These are phyloP conservation scores for Fusarium nelsonii DNA, from an alignment of 2,329 filamentous ascomycete genomes.

Conservation along the genomic window DNA sequence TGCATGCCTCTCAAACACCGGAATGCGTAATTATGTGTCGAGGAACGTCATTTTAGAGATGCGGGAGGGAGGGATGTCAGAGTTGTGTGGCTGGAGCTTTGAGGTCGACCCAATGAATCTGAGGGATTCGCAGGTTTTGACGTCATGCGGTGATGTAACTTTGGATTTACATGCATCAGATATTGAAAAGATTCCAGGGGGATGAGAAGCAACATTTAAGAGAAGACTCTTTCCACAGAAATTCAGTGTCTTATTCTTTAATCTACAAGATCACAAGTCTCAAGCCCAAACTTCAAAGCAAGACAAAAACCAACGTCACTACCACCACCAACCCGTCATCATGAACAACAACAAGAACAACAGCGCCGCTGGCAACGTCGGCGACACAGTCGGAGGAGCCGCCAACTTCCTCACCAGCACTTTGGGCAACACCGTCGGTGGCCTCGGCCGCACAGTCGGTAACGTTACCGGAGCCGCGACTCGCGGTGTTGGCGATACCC, in stretches of 20 bases:
- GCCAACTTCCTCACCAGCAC: conserved; percentile 57
- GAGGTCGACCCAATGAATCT: conserved; percentile 22
- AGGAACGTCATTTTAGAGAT: conserved; percentile 44
- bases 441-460: conserved; percentile 57
- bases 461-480: conserved; percentile 63
- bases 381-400: conserved; percentile 53
- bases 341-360: conserved; percentile 46
- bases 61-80: conserved; percentile 24
- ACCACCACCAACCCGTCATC: conserved; percentile 19
- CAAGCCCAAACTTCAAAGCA: conserved; percentile 1
- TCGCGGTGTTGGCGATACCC: conserved; percentile 68
- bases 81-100: conserved; percentile 34
- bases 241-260: neutral
- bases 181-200: conserved; percentile 22
- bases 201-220: conserved; percentile 21
- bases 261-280: conserved; percentile 11
- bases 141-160: conserved; percentile 41
- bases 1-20: conserved; percentile 17
- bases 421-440: conserved; percentile 57
- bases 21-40: conserved; percentile 38
- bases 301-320: neutral
- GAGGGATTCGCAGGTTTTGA: conserved; percentile 33
- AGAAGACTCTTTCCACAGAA: conserved; percentile 12
- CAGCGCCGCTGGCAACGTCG: conserved; percentile 48
- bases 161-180: conserved; percentile 24